A percentile compares a stretch with the other conserved stretches of the same genome.
These are phyloP conservation scores for Chytriomyces hyalinus DNA, from an alignment of 192 early-diverging fungal species.

Conservation along the genomic window DNA sequence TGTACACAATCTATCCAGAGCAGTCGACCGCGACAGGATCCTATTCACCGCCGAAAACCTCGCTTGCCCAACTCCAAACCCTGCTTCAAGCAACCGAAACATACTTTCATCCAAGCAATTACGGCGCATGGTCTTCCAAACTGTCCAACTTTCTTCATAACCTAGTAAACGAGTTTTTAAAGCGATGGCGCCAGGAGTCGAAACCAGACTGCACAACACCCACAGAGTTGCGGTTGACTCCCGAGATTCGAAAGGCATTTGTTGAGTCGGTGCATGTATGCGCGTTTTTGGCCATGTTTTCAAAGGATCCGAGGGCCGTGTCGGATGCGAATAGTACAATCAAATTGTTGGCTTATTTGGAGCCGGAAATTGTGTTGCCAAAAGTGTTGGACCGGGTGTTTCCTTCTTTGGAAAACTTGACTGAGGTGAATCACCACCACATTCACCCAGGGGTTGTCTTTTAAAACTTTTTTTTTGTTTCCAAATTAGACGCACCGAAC, in stretches of 20 bases:
- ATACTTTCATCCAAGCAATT: conserved; percentile 92
- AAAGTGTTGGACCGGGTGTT: conserved; percentile 84
- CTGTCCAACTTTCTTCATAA: conserved; percentile 75
- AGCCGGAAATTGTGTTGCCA: conserved; percentile 76
- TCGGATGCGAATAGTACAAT: conserved; percentile 65
- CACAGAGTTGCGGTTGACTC: conserved; percentile 59
- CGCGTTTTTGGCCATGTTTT: conserved; percentile 72
- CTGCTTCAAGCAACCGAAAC: conserved; percentile 87
- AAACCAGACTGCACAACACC: conserved; percentile 69
- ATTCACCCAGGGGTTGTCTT: neutral
- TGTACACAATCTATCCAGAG: conserved; percentile 74
- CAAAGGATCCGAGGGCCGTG: conserved; percentile 72
- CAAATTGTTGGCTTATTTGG: conserved; percentile 74
- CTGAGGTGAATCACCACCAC: conserved; percentile 54
- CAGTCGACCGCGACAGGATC: neutral
- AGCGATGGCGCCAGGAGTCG: conserved; percentile 60
- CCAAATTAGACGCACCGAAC: conserved; percentile 82
- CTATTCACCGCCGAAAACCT: conserved; percentile 42
- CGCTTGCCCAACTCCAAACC: conserved; percentile 68
- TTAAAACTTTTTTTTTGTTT: no score
- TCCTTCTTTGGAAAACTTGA: conserved; percentile 82
- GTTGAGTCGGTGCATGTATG: conserved; percentile 68
- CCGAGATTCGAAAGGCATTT: conserved; percentile 60
- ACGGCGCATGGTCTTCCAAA: conserved; percentile 78
- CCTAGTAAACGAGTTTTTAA: conserved; percentile 70